phyloP scores from a whole-genome alignment of 768 basidiomycete species.

The Fomitopsis serialis region DNA sequence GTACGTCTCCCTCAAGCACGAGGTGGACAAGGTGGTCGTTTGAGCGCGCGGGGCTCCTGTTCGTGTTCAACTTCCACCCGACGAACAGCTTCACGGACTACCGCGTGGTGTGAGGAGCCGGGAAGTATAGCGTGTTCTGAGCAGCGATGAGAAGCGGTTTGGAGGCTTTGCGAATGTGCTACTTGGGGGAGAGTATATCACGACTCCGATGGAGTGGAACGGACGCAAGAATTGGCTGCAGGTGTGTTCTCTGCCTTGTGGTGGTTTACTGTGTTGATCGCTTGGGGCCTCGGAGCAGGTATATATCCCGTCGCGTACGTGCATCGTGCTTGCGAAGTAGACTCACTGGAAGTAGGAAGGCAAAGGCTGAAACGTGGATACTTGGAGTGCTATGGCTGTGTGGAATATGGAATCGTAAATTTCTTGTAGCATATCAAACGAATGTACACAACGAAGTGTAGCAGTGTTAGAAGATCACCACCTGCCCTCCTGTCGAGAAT shows the following conservation, averaged over 20 bases:
- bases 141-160: conserved; percentile 81
- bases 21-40: conserved; percentile 87
- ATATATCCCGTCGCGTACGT: conserved; percentile 65
- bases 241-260: conserved; percentile 35
- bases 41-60: conserved; percentile 93
- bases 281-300: conserved; percentile 37
- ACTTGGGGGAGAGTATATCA: conserved; percentile 61
- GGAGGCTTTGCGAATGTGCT: conserved; percentile 86
- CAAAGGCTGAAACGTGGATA: too few species aligned
- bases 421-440: background rate
- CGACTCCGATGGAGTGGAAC: conserved; percentile 89
- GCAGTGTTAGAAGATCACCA: too few species aligned
- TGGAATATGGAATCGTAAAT: background rate
- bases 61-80: conserved; percentile 97
- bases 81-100: conserved; percentile 90
- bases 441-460: background rate
- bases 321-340: conserved; percentile 55
- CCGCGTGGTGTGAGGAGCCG: conserved; percentile 88
- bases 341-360: background rate
- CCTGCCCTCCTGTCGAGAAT: too few species aligned
- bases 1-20: conserved; percentile 91
- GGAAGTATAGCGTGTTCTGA: conserved; percentile 82
- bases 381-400: background rate
- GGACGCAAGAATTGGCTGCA: conserved; percentile 86
- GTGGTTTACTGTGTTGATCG: background rate